Evolutionary conservation across 1,284 basidiomycete species (phyloP).

Genomic region (Cronartium quercuum): DNA sequence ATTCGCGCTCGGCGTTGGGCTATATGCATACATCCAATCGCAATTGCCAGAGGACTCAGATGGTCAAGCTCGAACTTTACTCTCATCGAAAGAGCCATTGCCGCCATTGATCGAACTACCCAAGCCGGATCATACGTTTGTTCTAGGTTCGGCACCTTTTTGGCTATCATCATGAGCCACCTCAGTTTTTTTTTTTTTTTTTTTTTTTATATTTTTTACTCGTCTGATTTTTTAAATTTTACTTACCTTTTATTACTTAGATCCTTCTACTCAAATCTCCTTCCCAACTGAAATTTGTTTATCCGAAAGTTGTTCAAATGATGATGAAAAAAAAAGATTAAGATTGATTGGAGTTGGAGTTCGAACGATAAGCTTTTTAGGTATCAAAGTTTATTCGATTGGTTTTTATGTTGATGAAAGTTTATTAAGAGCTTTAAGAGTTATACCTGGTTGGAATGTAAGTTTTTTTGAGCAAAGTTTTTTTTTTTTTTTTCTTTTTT

Average conservation of each 20-base stretch:
- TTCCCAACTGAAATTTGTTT: conserved; percentile 49
- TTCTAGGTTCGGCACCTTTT: not conserved
- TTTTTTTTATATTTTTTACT: not conserved
- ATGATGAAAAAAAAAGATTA: conserved; percentile 51
- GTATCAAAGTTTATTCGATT: conserved; percentile 74
- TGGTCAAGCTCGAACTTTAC: not conserved
- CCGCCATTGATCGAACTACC: conserved; percentile 7
- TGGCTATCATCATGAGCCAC: not conserved
- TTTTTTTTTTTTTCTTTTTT: not conserved
- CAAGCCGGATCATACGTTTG: not conserved
- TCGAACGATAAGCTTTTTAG: conserved; percentile 71
- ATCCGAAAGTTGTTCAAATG: conserved; percentile 40
- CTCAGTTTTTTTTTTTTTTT: not conserved
- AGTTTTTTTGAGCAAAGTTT: conserved; percentile 5
- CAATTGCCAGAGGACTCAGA: not conserved
- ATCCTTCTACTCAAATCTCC: conserved; percentile 49
- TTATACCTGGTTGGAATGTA: conserved; percentile 25
- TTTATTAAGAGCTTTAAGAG: conserved; percentile 39
- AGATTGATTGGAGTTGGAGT: conserved; percentile 72
- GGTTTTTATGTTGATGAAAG: conserved; percentile 73
- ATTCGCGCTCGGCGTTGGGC: not conserved
- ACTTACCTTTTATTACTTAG: conserved; percentile 42
- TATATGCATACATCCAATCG: conserved; percentile 10
- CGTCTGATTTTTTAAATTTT: conserved; percentile 35
- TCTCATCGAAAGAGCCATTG: not conserved